Percentiles rank a stretch among this genome's conserved stretches.
Evolutionary conservation across 1,139 yeast species (phyloP).

Genomic region (Taphrina deformans): DNA sequence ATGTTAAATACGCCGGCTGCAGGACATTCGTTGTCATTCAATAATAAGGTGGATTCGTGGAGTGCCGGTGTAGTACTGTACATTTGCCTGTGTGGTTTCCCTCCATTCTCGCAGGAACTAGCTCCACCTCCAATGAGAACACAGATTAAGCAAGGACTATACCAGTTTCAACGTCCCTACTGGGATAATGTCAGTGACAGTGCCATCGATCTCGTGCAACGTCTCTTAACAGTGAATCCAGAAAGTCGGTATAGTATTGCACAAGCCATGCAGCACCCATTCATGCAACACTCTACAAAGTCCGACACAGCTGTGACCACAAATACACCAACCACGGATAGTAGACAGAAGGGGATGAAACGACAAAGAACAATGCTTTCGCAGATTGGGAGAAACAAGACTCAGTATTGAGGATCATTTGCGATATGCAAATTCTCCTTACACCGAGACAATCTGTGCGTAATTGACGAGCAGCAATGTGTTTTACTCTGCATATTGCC

Average conservation of each 20-base stretch:
- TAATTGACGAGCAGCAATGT: too few relatives aligned
- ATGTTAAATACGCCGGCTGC: slow-evolving; percentile 16
- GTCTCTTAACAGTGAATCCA: slow-evolving; percentile 62
- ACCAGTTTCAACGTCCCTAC: slow-evolving; percentile 75
- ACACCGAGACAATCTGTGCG: too few relatives aligned
- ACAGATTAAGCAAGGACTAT: slow-evolving; percentile 65
- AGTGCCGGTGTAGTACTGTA: slow-evolving; percentile 36
- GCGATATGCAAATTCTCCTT: too few relatives aligned
- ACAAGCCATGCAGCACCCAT: slow-evolving; percentile 57
- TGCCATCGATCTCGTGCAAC: slow-evolving; percentile 64
- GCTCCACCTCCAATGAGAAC: slow-evolving; percentile 79
- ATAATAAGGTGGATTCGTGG: slow-evolving; percentile 35
- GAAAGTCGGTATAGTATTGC: slow-evolving; percentile 54
- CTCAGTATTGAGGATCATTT: background rate
- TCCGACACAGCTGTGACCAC: background rate
- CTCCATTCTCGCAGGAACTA: slow-evolving; percentile 78
- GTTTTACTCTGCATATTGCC: too few relatives aligned
- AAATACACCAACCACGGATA: background rate
- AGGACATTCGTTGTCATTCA: background rate
- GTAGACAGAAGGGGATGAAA: slow-evolving; percentile 5
- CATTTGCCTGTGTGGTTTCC: slow-evolving; percentile 64
- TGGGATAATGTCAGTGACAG: slow-evolving; percentile 71
- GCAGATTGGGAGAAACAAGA: slow-evolving; percentile 6
- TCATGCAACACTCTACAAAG: slow-evolving; percentile 46
- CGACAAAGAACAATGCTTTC: slow-evolving; percentile 26